These are phyloP conservation scores for Sporobolomyces roseus DNA, from an alignment of 768 basidiomycete species.

Conservation along the genomic window DNA sequence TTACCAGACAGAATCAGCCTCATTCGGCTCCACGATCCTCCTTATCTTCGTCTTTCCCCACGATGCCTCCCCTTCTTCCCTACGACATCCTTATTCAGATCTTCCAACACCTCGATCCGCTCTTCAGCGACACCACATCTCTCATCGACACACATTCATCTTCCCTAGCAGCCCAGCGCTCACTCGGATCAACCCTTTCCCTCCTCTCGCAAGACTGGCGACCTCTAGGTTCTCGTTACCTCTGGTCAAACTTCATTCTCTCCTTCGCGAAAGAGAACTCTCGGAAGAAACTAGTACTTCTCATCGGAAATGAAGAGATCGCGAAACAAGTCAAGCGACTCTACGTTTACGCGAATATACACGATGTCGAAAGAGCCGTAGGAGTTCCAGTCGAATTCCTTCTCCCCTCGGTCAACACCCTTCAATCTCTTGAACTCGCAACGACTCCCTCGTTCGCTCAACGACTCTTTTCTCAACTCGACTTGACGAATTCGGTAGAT, in stretches of 20 bases:
- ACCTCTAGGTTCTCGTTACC: neutral
- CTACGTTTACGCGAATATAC: neutral
- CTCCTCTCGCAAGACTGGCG: slow-evolving; percentile 8
- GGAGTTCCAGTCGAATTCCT: neutral
- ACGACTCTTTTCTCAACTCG: neutral
- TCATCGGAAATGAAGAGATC: slow-evolving; percentile 3
- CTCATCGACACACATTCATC: neutral
- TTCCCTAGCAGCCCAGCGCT: neutral
- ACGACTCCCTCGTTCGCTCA: neutral
- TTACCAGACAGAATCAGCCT: too few species aligned
- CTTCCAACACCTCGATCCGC: slow-evolving; percentile 18
- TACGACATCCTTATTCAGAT: slow-evolving; percentile 12
- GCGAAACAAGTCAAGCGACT: slow-evolving; percentile 3
- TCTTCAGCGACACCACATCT: neutral
- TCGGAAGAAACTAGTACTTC: neutral
- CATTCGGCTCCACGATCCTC: too few species aligned
- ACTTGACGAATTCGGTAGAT: neutral
- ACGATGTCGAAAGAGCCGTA: neutral
- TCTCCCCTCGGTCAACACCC: neutral
- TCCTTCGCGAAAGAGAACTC: neutral
- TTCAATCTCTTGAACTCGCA: neutral
- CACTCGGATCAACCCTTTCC: slow-evolving; percentile 1
- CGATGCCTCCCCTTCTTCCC: slow-evolving; percentile 2
- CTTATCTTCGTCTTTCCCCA: neutral
- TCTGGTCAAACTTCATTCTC: slow-evolving; percentile 21